Base-by-base conservation (phyloP, 495 filamentous ascomycete species). In the Tricharina praecox region DNA sequence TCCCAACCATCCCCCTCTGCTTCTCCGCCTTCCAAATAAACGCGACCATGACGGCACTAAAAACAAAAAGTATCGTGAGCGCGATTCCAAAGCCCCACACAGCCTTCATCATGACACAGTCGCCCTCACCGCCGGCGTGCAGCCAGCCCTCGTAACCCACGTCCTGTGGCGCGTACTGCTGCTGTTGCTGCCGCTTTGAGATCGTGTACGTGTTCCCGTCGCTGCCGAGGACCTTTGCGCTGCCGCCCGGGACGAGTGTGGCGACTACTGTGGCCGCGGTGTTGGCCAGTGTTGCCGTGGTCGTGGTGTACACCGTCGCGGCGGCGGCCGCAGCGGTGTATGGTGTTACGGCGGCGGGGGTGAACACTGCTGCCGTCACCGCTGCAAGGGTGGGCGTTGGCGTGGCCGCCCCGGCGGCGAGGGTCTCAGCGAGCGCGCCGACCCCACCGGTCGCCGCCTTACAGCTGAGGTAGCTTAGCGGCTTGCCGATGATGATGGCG, bases 1-100 rank as follows among this genome's bases (percentile, higher is more conserved):
- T n/a, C n/a, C n/a, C n/a, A n/a, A n/a, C n/a, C n/a, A n/a, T n/a
- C n/a, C n/a, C n/a, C n/a, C n/a, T n/a, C n/a, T n/a, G n/a, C n/a
- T n/a, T n/a, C n/a, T n/a, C n/a, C n/a, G n/a, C n/a, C 35, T 63
- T 67, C 78, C 76, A 80, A 24, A 81, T 64, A 48, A 69, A 71
- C 49, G 69, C 58, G 55, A 70, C 71, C 59, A 73, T 69, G 8
- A 78, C 61, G 25, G 67, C 55, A 3, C 76, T 76, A 46, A 84
- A 75, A 48, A 77, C 72, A 55, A 90, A 85, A 37, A 86, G 64
- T 21, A 87, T 74, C 61, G 79, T 88, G 26, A 88, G 68, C 4
- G 81, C 78, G 67, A 93, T 93, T 63, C 73, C 72, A 47, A 94
- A 63, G 15, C 85, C 88, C 88, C 85, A 94, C 51, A 87, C 77